Evolutionary conservation across 768 basidiomycete genomes (phyloP).

Genomic region (Russula compacta): DNA sequence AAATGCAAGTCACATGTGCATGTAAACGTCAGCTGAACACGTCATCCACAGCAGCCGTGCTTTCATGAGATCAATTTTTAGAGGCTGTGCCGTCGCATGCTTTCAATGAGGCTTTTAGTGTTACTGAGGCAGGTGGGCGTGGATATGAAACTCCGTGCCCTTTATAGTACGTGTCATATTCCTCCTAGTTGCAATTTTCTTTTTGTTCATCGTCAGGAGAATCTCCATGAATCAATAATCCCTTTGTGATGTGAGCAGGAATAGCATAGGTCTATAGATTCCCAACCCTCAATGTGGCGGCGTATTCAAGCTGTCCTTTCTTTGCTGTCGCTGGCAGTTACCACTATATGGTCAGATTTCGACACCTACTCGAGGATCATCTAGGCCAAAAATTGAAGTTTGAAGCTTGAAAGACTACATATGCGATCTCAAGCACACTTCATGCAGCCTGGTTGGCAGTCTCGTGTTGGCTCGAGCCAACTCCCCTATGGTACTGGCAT

Average conservation of each 20-base stretch:
- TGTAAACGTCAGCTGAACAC: not conserved
- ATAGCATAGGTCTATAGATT: too few relatives aligned
- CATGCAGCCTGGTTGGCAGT: not conserved
- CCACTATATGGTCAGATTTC: too few relatives aligned
- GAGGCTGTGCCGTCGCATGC: slow-evolving; percentile 15
- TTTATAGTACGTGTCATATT: not conserved
- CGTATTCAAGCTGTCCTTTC: too few relatives aligned
- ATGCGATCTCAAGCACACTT: not conserved
- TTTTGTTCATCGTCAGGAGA: too few relatives aligned
- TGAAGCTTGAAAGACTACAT: not conserved
- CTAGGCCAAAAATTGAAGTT: not conserved
- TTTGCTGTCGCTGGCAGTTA: too few relatives aligned
- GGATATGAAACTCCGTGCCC: not conserved
- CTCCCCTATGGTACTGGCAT: not conserved
- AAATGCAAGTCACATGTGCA: slow-evolving; percentile 3
- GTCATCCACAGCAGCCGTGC: slow-evolving; percentile 1
- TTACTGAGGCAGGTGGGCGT: too few relatives aligned
- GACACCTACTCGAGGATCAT: too few relatives aligned
- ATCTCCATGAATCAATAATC: not conserved
- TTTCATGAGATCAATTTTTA: not conserved
- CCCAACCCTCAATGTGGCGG: too few relatives aligned
- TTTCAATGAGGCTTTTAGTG: slow-evolving; percentile 20
- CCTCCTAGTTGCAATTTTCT: too few relatives aligned
- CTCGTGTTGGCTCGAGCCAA: not conserved
- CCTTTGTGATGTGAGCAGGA: not conserved